phyloP scores from a whole-genome alignment of 2,329 filamentous ascomycete species.

The Bimuria novae-zelandiae region DNA sequence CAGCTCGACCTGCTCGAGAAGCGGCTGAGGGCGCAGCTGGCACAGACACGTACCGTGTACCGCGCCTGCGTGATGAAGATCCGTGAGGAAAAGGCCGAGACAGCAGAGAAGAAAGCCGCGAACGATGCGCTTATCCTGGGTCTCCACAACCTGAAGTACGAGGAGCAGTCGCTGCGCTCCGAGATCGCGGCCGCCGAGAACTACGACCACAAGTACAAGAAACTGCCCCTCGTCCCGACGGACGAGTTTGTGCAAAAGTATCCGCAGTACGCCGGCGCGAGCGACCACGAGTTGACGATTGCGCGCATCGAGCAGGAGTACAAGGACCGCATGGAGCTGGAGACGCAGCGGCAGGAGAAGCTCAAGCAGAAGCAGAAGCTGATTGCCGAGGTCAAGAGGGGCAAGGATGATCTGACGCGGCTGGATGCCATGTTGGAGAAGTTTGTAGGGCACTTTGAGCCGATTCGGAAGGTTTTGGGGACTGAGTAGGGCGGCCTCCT shows the following conservation, averaged over 20 bases:
- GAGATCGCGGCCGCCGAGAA: slow-evolving; percentile 91
- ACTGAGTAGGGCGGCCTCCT: slow-evolving; percentile 57
- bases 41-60: slow-evolving; percentile 70
- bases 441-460: slow-evolving; percentile 90
- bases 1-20: slow-evolving; percentile 62
- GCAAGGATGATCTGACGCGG: slow-evolving; percentile 90
- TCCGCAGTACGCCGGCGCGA: slow-evolving; percentile 72
- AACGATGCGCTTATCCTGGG: slow-evolving; percentile 91
- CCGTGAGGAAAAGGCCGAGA: slow-evolving; percentile 82
- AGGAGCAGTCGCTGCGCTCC: slow-evolving; percentile 85
- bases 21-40: slow-evolving; percentile 70
- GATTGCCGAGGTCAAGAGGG: slow-evolving; percentile 81
- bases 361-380: slow-evolving; percentile 69
- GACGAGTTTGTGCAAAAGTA: slow-evolving; percentile 79
- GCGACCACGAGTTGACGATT: slow-evolving; percentile 83
- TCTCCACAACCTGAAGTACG: slow-evolving; percentile 94
- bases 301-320: slow-evolving; percentile 91
- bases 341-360: slow-evolving; percentile 74
- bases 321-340: slow-evolving; percentile 78
- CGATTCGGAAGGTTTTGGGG: slow-evolving; percentile 83
- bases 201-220: slow-evolving; percentile 88
- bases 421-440: slow-evolving; percentile 91
- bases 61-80: slow-evolving; percentile 79
- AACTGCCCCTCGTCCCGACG: slow-evolving; percentile 80
- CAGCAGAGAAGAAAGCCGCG: slow-evolving; percentile 84